Evolutionary conservation across 306 rosid genomes (phyloP).

Genomic region (Fagus crenata): DNA sequence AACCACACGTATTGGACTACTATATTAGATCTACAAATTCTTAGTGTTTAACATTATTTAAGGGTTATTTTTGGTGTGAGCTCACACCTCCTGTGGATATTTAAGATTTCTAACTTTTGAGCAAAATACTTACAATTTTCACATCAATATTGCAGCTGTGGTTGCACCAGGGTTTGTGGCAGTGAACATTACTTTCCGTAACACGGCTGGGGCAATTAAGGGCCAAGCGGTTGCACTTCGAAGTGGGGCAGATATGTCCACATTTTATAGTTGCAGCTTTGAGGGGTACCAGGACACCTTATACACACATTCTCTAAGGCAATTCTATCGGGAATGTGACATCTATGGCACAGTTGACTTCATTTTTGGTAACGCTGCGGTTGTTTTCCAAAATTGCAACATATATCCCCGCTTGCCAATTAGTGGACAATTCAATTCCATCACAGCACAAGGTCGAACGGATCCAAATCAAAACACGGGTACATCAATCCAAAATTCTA

Average conservation of each 20-base stretch:
- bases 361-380: slow-evolving; percentile 51
- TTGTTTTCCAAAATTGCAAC: slow-evolving; percentile 50
- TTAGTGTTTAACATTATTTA: too few relatives aligned
- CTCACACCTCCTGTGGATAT: too few relatives aligned
- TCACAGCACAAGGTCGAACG: slow-evolving; percentile 53
- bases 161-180: slow-evolving; percentile 68
- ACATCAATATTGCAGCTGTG: slow-evolving; percentile 52
- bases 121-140: background rate
- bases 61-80: too few relatives aligned
- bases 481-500: slow-evolving; percentile 38
- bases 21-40: too few relatives aligned
- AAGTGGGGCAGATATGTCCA: slow-evolving; percentile 44
- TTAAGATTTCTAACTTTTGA: too few relatives aligned
- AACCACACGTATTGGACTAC: too few relatives aligned
- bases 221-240: slow-evolving; percentile 51
- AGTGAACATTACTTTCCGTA: slow-evolving; percentile 39
- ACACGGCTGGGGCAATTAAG: slow-evolving; percentile 51
- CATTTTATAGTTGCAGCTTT: slow-evolving; percentile 51
- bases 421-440: slow-evolving; percentile 41
- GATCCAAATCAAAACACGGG: slow-evolving; percentile 53
- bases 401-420: slow-evolving; percentile 43
- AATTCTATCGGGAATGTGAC: slow-evolving; percentile 53
- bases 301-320: slow-evolving; percentile 47
- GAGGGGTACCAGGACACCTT: slow-evolving; percentile 59
- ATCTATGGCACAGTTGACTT: slow-evolving; percentile 51